Evolutionary conservation across 176 grass and related monocot species (phyloP).

Genomic region (Zoysia pacifica): DNA sequence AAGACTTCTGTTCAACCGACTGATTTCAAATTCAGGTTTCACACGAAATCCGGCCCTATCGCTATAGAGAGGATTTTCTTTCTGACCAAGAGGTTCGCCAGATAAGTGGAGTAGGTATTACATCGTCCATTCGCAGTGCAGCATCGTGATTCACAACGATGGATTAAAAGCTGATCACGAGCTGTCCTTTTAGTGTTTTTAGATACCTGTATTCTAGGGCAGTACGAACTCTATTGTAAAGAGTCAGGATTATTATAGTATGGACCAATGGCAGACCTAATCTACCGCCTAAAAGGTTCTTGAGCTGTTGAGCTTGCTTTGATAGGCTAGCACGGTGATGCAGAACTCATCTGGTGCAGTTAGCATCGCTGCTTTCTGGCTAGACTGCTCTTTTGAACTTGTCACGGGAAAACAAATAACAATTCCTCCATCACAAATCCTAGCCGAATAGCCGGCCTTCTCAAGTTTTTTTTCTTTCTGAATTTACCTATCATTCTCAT

Average conservation of each 20-base stretch:
- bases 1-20: no score
- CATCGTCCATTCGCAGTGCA: background rate
- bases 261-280: slow-evolving; percentile 30
- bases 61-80: background rate
- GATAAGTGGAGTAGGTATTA: no score
- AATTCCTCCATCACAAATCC: no score
- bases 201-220: background rate
- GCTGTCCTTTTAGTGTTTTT: background rate
- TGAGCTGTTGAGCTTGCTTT: background rate
- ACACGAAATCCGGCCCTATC: background rate
- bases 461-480: no score
- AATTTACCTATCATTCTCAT: no score
- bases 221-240: slow-evolving; percentile 10
- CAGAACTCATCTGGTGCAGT: background rate
- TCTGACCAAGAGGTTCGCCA: no score
- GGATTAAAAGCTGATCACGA: slow-evolving; percentile 22
- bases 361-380: background rate
- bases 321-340: background rate
- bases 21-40: slow-evolving; percentile 30
- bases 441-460: no score
- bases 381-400: no score
- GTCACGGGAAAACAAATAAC: no score
- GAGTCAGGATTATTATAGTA: background rate
- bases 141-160: background rate
- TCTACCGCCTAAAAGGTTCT: background rate